Evolutionary conservation across 495 filamentous ascomycete species (phyloP).

Genomic region (Penicillium paradoxum): DNA sequence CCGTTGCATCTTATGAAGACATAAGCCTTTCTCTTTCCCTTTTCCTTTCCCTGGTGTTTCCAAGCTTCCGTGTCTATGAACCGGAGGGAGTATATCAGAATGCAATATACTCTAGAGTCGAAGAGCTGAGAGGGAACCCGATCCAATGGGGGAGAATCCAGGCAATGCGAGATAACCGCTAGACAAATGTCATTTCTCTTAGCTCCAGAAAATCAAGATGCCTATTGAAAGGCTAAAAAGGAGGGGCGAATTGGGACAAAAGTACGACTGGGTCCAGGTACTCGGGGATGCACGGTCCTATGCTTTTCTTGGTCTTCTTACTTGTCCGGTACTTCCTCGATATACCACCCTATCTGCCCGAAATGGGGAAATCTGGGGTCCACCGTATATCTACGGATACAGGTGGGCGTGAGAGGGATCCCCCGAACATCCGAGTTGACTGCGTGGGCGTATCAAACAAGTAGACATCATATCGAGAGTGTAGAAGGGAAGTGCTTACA

Average conservation of each 20-base stretch:
- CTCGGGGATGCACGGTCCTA: background rate
- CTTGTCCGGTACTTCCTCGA: too few species aligned
- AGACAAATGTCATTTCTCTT: background rate
- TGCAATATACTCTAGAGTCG: too few species aligned
- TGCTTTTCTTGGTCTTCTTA: background rate
- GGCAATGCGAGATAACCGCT: slow-evolving; percentile 1
- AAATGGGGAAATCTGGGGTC: too few species aligned
- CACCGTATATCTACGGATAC: too few species aligned
- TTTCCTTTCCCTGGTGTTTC: background rate
- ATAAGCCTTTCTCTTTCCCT: background rate
- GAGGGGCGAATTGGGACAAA: background rate
- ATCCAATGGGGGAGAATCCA: background rate
- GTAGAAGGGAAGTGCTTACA: too few species aligned
- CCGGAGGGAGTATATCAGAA: too few species aligned
- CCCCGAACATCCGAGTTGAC: too few species aligned
- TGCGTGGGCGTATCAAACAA: too few species aligned
- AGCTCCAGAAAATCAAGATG: background rate
- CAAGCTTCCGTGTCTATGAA: background rate
- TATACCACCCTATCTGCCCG: too few species aligned
- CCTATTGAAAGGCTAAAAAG: background rate
- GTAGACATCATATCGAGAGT: too few species aligned
- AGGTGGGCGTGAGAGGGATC: too few species aligned
- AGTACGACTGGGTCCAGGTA: background rate
- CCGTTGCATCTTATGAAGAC: slow-evolving; percentile 2
- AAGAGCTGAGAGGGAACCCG: too few species aligned